phyloP scores from a whole-genome alignment of 805 yeast species.

The Lipomyces oligophaga region DNA sequence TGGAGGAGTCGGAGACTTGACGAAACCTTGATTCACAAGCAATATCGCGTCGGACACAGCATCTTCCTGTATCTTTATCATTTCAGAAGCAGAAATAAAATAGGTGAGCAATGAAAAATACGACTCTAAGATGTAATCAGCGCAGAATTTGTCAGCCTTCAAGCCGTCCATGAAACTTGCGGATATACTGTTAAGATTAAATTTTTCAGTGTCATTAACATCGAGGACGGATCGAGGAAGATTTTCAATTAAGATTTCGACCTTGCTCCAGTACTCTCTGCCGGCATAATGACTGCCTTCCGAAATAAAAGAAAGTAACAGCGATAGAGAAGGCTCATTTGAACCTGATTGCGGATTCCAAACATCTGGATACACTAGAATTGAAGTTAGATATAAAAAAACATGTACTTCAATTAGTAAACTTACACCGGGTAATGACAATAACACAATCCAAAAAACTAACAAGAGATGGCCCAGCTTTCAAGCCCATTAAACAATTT shows the following conservation, averaged over 20 bases:
- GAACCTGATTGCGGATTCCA: conserved; percentile 8
- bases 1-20: conserved; percentile 2
- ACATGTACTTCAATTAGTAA: neutral
- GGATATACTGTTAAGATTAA: conserved; percentile 3
- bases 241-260: conserved; percentile 16
- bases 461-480: conserved; percentile 8
- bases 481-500: conserved; percentile 22
- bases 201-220: conserved; percentile 1
- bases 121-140: conserved; percentile 22
- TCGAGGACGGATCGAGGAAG: conserved; percentile 11
- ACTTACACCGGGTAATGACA: conserved; percentile 16
- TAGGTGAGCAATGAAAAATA: conserved; percentile 20
- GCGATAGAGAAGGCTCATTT: conserved; percentile 16
- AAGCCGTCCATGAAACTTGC: conserved; percentile 12
- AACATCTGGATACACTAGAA: conserved; percentile 15
- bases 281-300: conserved; percentile 24
- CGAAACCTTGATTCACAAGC: conserved; percentile 2
- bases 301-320: conserved; percentile 14
- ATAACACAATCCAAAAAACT: conserved; percentile 21
- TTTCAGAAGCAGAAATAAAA: conserved; percentile 12
- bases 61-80: conserved; percentile 3
- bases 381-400: neutral
- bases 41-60: conserved; percentile 5
- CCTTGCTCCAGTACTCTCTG: conserved; percentile 13
- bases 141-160: conserved; percentile 6